Base-by-base conservation (phyloP, 2,329 filamentous ascomycete species). In the Aureobasidium sp. region DNA sequence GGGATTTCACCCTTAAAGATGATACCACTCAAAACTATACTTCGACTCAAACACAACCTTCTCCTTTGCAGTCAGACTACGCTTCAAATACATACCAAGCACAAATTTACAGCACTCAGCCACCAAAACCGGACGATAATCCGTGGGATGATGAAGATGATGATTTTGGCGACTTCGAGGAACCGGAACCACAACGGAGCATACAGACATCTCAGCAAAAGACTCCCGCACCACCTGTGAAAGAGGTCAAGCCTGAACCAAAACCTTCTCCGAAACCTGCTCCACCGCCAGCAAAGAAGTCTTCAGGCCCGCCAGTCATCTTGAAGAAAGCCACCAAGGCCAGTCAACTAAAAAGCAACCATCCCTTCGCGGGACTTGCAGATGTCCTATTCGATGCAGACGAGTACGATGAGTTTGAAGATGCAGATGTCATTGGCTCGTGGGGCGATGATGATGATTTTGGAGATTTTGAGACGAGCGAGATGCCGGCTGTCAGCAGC, bases 131-230 rank as follows among this genome's bases (percentile, higher is more conserved):
- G 64, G 69, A 65, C 5, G 71, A 72, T 1, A 66, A 70, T 45
- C 59, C 68, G 3, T 69, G 68, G 37, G 66, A 36, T 5, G 68
- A 69, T 5, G 63, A 61, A 5, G 67, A 67, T 14, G 70, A 70
- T 55, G 72, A 73, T 11, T 73, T 72, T 64, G 72, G 70, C 11
- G 71, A 72, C 41, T 73, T 73, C 62, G 71, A 73, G 61, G 65
- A 52, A 22, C 64, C 64, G 1, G 59, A 57, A 29, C 37, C 42
- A 59, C 20, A 59, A n/a, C 41, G 47, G 5, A 57, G 15, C 11
- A 25, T 27, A 6, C 53, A 57, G 20, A n/a, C 27, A 36, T 7
- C 22, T 45, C 5, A 6, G 25, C 45, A 47, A 2, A 9, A 29
- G 12, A 1, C 41, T 36, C 36, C 37, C 5, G 6, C 39, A 56